A percentile compares a stretch with the other conserved stretches of the same genome.
Conservation (phyloP, 2,329 filamentous ascomycete genomes). For the Neurospora sp. region DNA sequence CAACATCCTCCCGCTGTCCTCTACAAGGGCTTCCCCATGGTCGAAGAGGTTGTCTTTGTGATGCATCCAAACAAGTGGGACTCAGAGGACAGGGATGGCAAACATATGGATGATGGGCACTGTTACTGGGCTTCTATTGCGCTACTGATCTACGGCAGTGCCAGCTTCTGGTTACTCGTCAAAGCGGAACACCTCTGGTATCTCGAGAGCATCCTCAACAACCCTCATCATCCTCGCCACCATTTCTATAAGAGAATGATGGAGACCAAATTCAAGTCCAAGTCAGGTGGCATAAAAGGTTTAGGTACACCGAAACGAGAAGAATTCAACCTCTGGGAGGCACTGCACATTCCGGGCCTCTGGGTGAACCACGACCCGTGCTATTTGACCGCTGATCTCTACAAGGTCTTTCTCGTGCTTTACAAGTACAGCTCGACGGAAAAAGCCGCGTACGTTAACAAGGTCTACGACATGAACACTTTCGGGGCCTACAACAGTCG, state of each 20-base stretch:
- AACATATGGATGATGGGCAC: conserved; percentile 8
- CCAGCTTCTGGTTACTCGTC: conserved; percentile 19
- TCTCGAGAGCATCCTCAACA: conserved; percentile 19
- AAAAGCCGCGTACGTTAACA: neutral
- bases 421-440: conserved; percentile 16
- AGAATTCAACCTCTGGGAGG: conserved; percentile 23
- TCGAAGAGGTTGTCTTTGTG: conserved; percentile 24
- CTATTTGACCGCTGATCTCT: conserved; percentile 25
- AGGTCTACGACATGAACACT: conserved; percentile 19
- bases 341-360: conserved; percentile 20
- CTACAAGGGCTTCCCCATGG: conserved; percentile 23
- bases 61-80: conserved; percentile 16
- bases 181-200: conserved; percentile 26
- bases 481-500: conserved; percentile 24
- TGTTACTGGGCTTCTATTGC: conserved; percentile 26
- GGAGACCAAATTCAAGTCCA: neutral
- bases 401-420: conserved; percentile 23
- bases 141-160: conserved; percentile 20
- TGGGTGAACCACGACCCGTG: conserved; percentile 22
- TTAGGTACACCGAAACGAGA: neutral
- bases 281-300: neutral
- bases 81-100: neutral
- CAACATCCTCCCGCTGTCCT: conserved; percentile 3
- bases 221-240: conserved; percentile 19
- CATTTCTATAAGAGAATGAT: conserved; percentile 19